Percentiles rank a stretch among this genome's conserved stretches.
These are phyloP conservation scores for Epichloe glyceriae DNA, from an alignment of 2,329 filamentous ascomycete genomes.

Conservation along the genomic window DNA sequence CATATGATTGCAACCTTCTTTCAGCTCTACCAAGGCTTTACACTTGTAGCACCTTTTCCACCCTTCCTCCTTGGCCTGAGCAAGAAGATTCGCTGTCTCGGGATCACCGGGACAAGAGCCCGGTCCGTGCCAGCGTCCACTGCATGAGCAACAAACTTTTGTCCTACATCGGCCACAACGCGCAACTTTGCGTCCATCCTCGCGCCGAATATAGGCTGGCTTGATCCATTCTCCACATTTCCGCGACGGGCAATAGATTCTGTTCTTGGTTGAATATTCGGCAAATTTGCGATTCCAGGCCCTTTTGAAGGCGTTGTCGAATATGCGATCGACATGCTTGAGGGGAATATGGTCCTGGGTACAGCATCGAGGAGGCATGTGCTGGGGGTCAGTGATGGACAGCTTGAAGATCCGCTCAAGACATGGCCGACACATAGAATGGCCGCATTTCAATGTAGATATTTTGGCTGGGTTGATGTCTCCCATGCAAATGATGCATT, in stretches of 20 bases:
- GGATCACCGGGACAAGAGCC: constrained; percentile 61
- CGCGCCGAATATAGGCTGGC: constrained; percentile 51
- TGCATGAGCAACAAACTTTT: constrained; percentile 63
- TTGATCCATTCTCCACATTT: constrained; percentile 72
- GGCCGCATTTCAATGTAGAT: constrained; percentile 62
- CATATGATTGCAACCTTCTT: constrained; percentile 81
- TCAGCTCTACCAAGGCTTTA: constrained; percentile 60
- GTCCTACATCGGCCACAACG: constrained; percentile 59
- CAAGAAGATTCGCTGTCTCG: constrained; percentile 48
- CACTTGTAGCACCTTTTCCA: constrained; percentile 71
- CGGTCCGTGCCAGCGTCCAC: constrained; percentile 57
- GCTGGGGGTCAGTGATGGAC: constrained; percentile 61
- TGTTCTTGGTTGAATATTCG: constrained; percentile 61
- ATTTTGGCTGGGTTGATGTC: constrained; percentile 50
- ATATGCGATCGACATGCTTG: constrained; percentile 62
- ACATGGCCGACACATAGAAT: constrained; percentile 70
- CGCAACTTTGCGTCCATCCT: constrained; percentile 49
- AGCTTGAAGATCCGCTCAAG: constrained; percentile 61
- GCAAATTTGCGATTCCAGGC: constrained; percentile 70
- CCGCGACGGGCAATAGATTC: constrained; percentile 62
- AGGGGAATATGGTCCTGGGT: constrained; percentile 59
- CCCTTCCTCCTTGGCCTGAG: constrained; percentile 51
- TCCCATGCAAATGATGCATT: constrained; percentile 63
- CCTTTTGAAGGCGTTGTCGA: constrained; percentile 61
- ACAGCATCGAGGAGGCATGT: constrained; percentile 81